These are phyloP conservation scores for Rhodotorula sp. DNA, from an alignment of 1,284 basidiomycete genomes.

Conservation along the genomic window DNA sequence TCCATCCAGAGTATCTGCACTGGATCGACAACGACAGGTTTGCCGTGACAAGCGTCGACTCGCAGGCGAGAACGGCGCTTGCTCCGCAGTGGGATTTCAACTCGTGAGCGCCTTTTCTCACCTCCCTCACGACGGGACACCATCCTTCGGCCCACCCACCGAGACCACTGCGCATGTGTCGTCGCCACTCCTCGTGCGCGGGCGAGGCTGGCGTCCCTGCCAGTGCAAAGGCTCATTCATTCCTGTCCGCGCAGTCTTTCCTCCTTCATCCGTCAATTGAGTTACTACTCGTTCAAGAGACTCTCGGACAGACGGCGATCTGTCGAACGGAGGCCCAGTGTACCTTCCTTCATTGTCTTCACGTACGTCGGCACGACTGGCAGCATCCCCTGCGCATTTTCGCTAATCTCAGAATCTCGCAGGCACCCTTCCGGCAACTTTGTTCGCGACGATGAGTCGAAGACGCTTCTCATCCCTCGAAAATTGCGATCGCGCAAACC, in stretches of 20 bases:
- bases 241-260: slow-evolving; percentile 11
- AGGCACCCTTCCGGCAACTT: slow-evolving; percentile 29
- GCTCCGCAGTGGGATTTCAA: slow-evolving; percentile 28
- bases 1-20: slow-evolving; percentile 19
- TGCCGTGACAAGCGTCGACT: slow-evolving; percentile 22
- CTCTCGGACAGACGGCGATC: slow-evolving; percentile 24
- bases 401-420: neutral
- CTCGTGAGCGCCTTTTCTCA: slow-evolving; percentile 10
- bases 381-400: neutral
- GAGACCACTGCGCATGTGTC: neutral
- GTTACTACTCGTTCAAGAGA: slow-evolving; percentile 33
- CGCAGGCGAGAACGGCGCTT: slow-evolving; percentile 19
- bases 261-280: slow-evolving; percentile 29
- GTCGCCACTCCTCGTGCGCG: neutral
- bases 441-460: slow-evolving; percentile 16
- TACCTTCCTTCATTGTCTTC: slow-evolving; percentile 24
- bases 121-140: neutral
- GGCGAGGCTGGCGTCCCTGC: neutral
- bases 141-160: neutral
- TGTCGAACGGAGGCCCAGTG: slow-evolving; percentile 16
- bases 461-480: slow-evolving; percentile 14
- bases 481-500: slow-evolving; percentile 21
- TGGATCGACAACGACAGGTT: slow-evolving; percentile 30
- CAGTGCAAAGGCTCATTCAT: neutral
- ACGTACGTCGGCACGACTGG: slow-evolving; percentile 4